Percentiles rank a stretch among this genome's conserved stretches.
Evolutionary conservation across 176 grass and related monocot species (phyloP).

Genomic region (Eragrostis curvula): DNA sequence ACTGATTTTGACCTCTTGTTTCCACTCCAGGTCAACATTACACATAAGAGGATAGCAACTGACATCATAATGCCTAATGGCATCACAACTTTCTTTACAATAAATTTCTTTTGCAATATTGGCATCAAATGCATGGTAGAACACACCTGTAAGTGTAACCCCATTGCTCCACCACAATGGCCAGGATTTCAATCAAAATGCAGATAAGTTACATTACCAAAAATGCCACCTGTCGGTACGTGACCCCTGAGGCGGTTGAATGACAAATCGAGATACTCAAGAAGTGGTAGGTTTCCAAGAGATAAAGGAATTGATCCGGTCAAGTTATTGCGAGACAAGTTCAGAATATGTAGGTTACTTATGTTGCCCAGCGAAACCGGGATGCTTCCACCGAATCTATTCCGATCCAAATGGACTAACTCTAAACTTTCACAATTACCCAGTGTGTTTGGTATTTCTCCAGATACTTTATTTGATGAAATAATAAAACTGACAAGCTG

Average conservation of each 20-base stretch:
- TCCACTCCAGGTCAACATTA: background rate
- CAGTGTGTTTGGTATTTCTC: background rate
- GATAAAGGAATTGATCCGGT: too few species aligned
- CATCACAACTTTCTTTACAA: background rate
- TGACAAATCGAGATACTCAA: too few species aligned
- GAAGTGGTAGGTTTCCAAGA: too few species aligned
- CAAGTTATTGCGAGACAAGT: background rate
- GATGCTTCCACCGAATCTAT: background rate
- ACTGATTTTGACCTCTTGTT: background rate
- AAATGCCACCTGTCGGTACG: too few species aligned
- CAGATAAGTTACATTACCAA: too few species aligned
- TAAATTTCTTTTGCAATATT: background rate
- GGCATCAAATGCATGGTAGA: background rate
- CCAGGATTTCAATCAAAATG: too few species aligned
- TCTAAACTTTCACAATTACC: background rate
- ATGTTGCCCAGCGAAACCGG: background rate
- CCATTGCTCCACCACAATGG: too few species aligned
- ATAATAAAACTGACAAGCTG: too few species aligned
- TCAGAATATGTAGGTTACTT: background rate
- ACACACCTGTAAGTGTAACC: background rate
- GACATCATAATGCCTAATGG: background rate
- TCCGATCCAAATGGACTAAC: background rate
- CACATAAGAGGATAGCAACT: background rate
- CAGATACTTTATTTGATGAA: background rate
- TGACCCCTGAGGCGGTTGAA: too few species aligned